Conservation (phyloP, 208 protist species). For the Leishmania lainsoni region DNA sequence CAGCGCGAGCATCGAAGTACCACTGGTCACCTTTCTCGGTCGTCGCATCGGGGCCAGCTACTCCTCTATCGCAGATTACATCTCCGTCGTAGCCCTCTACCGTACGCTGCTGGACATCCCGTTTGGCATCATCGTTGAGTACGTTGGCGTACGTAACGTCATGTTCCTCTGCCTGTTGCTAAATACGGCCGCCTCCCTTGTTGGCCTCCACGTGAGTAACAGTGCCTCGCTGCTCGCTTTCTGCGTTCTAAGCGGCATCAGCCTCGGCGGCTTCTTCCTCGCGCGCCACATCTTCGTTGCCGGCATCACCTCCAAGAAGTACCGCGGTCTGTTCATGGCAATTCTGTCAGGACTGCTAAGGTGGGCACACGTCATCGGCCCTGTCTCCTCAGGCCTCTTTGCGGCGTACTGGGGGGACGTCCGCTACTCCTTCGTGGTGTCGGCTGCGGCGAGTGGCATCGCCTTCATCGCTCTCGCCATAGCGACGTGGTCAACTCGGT, state of each 20-base stretch:
- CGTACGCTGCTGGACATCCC: slow-evolving; percentile 72
- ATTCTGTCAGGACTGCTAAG: slow-evolving; percentile 78
- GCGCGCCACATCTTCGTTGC: slow-evolving; percentile 83
- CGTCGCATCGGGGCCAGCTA: slow-evolving; percentile 50
- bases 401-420: slow-evolving; percentile 41
- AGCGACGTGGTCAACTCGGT: slow-evolving; percentile 18
- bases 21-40: slow-evolving; percentile 74
- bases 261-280: slow-evolving; percentile 79
- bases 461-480: slow-evolving; percentile 43
- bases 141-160: slow-evolving; percentile 59
- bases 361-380: slow-evolving; percentile 78
- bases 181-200: slow-evolving; percentile 36
- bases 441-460: slow-evolving; percentile 31
- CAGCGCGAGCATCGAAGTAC: slow-evolving; percentile 67
- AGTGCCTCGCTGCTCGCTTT: slow-evolving; percentile 39
- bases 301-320: slow-evolving; percentile 58
- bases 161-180: slow-evolving; percentile 61
- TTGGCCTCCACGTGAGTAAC: slow-evolving; percentile 39
- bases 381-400: slow-evolving; percentile 53
- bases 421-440: slow-evolving; percentile 64
- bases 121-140: slow-evolving; percentile 66
- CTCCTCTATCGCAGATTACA: slow-evolving; percentile 60
- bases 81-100: slow-evolving; percentile 52
- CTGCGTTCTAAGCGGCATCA: slow-evolving; percentile 67
- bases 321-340: slow-evolving; percentile 79